A percentile compares a stretch with the other conserved stretches of the same genome.
These are phyloP conservation scores for Zasmidium citrigriseum DNA, from an alignment of 2,329 filamentous ascomycete species.

Conservation along the genomic window DNA sequence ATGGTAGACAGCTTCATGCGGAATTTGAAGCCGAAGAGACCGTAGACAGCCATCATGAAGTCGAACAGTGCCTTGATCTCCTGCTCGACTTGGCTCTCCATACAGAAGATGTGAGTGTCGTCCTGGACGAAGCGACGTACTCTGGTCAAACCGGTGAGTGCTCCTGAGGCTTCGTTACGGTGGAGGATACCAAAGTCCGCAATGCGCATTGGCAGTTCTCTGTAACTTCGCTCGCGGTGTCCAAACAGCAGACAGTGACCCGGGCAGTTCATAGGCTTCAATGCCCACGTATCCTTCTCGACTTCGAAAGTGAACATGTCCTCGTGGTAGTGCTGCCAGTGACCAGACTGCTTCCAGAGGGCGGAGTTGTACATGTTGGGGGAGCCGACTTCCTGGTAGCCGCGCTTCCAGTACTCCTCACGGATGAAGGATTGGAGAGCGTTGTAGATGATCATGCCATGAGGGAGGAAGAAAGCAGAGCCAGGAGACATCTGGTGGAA, in stretches of 20 bases:
- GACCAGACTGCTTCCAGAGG: conserved; percentile 91
- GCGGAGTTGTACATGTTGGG: conserved; percentile 96
- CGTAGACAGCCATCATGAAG: conserved; percentile 78
- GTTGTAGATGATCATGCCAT: conserved; percentile 93
- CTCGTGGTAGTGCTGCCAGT: conserved; percentile 91
- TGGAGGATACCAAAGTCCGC: conserved; percentile 96
- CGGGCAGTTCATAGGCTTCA: conserved; percentile 99
- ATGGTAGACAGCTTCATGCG: conserved; percentile 93
- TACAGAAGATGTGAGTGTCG: conserved; percentile 95
- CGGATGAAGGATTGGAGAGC: conserved; percentile 78
- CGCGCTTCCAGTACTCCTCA: conserved; percentile 87
- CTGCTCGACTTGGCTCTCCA: conserved; percentile 71
- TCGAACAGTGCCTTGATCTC: conserved; percentile 86
- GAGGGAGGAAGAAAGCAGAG: conserved; percentile 75
- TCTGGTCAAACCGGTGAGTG: conserved; percentile 84
- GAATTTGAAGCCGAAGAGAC: conserved; percentile 84
- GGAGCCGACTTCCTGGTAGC: conserved; percentile 91
- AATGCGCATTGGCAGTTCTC: conserved; percentile 86
- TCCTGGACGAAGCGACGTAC: conserved; percentile 95
- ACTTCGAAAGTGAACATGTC: conserved; percentile 89
- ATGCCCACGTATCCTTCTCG: conserved; percentile 80
- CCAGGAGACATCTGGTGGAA: conserved; percentile 94
- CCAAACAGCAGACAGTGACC: conserved; percentile 88
- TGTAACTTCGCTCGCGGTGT: conserved; percentile 80
- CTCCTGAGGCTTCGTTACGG: conserved; percentile 91